These are phyloP conservation scores for Starmera amethionina DNA, from an alignment of 805 yeast species.

Conservation along the genomic window DNA sequence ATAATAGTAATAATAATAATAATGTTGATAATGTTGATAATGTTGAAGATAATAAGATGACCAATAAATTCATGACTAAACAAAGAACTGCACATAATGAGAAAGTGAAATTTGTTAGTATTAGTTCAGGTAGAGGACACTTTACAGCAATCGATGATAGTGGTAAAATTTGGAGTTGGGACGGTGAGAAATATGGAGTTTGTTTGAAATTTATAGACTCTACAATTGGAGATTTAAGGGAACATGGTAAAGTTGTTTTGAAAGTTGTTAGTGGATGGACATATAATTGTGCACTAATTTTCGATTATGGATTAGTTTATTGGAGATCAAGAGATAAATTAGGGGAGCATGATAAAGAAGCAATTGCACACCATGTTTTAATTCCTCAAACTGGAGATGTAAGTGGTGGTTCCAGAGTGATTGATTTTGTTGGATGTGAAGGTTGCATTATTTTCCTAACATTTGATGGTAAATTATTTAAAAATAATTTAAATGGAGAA, in stretches of 20 bases:
- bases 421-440: conserved; percentile 50
- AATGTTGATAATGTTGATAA: not conserved
- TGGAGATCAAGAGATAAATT: conserved; percentile 37
- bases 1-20: not conserved
- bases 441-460: conserved; percentile 41
- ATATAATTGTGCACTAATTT: conserved; percentile 38
- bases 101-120: conserved; percentile 29
- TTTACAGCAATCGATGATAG: conserved; percentile 46
- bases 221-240: conserved; percentile 16
- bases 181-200: conserved; percentile 34
- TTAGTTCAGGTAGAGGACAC: conserved; percentile 58
- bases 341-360: conserved; percentile 18
- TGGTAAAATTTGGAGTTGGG: conserved; percentile 55
- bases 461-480: conserved; percentile 25
- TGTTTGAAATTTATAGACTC: conserved; percentile 27
- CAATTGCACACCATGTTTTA: conserved; percentile 29
- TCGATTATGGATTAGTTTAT: conserved; percentile 42
- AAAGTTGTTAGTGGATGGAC: conserved; percentile 64
- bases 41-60: conserved; percentile 1
- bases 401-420: conserved; percentile 25
- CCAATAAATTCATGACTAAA: conserved; percentile 6
- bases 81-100: conserved; percentile 9
- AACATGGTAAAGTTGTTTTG: conserved; percentile 21
- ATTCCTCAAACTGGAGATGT: conserved; percentile 31
- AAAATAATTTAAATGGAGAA: conserved; percentile 13